Conservation (phyloP, 1,284 basidiomycete species). For the Rhodotorula sp. region DNA sequence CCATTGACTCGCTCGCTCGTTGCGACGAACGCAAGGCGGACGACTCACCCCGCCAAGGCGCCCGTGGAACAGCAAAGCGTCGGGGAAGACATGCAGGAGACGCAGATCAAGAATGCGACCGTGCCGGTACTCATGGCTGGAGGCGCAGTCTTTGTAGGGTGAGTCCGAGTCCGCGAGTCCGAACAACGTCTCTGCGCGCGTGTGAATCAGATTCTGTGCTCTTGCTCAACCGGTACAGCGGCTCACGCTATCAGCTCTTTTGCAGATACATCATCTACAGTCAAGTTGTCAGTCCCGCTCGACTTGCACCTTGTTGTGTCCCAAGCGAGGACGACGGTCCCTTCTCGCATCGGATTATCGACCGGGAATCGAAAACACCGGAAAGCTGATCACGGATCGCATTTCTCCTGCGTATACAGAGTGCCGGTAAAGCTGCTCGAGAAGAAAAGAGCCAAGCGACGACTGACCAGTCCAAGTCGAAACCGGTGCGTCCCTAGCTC, state of each 20-base stretch:
- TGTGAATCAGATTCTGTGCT: too few relatives aligned
- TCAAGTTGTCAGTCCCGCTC: not conserved
- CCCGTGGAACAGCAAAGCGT: not conserved
- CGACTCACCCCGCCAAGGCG: not conserved
- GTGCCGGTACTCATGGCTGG: not conserved
- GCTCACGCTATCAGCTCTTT: not conserved
- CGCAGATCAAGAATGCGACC: not conserved
- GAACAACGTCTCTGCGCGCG: too few relatives aligned
- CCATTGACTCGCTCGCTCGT: not conserved
- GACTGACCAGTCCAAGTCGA: constrained; percentile 3
- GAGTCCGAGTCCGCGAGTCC: too few relatives aligned
- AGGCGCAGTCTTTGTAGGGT: too few relatives aligned
- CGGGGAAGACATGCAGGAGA: not conserved
- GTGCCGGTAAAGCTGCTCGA: not conserved
- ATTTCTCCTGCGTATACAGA: too few relatives aligned
- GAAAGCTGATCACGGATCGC: too few relatives aligned
- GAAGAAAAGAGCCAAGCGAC: not conserved
- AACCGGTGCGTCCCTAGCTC: not conserved
- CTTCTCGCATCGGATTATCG: too few relatives aligned
- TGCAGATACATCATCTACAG: not conserved
- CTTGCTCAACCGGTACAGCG: too few relatives aligned
- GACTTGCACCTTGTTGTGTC: too few relatives aligned
- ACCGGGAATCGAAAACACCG: too few relatives aligned
- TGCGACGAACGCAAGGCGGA: not conserved
- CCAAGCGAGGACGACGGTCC: too few relatives aligned